phyloP scores from a whole-genome alignment of 1,139 yeast species.

The Saccharomycopsis hybrid region DNA sequence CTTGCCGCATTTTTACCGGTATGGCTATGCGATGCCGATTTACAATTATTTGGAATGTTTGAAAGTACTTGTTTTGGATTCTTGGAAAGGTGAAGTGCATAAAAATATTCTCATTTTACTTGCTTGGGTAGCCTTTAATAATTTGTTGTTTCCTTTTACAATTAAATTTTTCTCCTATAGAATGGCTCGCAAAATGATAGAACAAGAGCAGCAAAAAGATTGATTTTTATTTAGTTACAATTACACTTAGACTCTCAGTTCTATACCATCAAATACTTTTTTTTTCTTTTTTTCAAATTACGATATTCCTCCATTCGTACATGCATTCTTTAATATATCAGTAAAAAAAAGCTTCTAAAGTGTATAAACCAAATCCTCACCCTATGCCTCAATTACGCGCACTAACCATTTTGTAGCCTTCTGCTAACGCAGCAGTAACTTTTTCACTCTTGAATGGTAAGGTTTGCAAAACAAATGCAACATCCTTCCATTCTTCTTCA shows the following conservation, averaged over 20 bases:
- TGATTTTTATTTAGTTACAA: no score
- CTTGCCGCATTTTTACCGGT: slow-evolving; percentile 41
- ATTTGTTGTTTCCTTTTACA: slow-evolving; percentile 36
- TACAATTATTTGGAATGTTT: slow-evolving; percentile 40
- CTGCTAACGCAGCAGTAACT: slow-evolving; percentile 51
- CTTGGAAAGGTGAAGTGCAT: slow-evolving; percentile 42
- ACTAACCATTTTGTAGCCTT: slow-evolving; percentile 50
- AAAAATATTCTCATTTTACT: slow-evolving; percentile 40
- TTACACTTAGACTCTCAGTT: no score
- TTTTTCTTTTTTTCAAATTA: no score
- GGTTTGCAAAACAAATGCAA: slow-evolving; percentile 69
- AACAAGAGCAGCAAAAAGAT: no score
- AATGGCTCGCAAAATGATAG: slow-evolving; percentile 21
- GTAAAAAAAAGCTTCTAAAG: no score
- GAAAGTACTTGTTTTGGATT: slow-evolving; percentile 40
- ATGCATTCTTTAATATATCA: no score
- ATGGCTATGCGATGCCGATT: slow-evolving; percentile 49
- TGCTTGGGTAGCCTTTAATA: slow-evolving; percentile 42
- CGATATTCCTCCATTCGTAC: no score
- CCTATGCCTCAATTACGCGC: slow-evolving; percentile 1
- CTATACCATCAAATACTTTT: no score
- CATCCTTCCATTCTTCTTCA: slow-evolving; percentile 75
- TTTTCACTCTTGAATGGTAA: slow-evolving; percentile 67
- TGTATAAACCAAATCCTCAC: no score
- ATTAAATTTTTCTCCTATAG: slow-evolving; percentile 30